These are phyloP conservation scores for Moesziomyces antarcticus DNA, from an alignment of 1,284 basidiomycete species.

Conservation along the genomic window DNA sequence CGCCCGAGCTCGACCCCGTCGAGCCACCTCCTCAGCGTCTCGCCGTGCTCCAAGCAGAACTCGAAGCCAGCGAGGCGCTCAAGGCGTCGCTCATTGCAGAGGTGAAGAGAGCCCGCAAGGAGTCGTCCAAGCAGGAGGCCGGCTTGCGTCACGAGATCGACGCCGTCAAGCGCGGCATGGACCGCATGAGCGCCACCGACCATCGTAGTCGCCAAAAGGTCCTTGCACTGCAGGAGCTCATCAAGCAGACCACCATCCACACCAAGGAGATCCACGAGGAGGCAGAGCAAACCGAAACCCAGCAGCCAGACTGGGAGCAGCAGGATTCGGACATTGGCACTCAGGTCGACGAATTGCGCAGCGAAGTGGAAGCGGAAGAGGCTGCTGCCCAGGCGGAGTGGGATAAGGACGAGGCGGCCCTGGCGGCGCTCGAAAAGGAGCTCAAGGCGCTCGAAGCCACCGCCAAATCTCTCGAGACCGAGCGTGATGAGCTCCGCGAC, in stretches of 20 bases:
- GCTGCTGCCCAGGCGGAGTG: slow-evolving; percentile 28
- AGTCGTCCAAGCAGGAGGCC: slow-evolving; percentile 51
- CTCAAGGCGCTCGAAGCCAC: slow-evolving; percentile 30
- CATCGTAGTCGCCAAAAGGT: slow-evolving; percentile 60
- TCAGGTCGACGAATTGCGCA: slow-evolving; percentile 30
- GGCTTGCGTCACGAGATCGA: slow-evolving; percentile 58
- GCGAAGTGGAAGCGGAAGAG: slow-evolving; percentile 43
- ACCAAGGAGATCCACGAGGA: slow-evolving; percentile 53
- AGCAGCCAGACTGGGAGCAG: slow-evolving; percentile 46
- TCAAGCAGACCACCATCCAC: slow-evolving; percentile 55
- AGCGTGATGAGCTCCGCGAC: slow-evolving; percentile 41
- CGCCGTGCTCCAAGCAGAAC: slow-evolving; percentile 40
- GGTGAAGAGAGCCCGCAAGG: slow-evolving; percentile 52
- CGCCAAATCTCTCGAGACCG: slow-evolving; percentile 29
- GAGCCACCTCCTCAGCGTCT: slow-evolving; percentile 27
- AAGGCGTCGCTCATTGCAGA: slow-evolving; percentile 41
- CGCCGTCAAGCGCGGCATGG: slow-evolving; percentile 53
- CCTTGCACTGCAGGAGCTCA: slow-evolving; percentile 57
- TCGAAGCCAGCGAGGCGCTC: slow-evolving; percentile 40
- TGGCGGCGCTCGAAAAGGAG: slow-evolving; percentile 45
- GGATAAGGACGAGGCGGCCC: slow-evolving; percentile 41
- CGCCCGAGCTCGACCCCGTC: slow-evolving; percentile 22
- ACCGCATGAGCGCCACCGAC: slow-evolving; percentile 52
- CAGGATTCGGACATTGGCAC: slow-evolving; percentile 30
- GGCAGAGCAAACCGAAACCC: slow-evolving; percentile 45